Base-by-base conservation (phyloP, 306 rosid genomes). In the Glycine tomentella region DNA sequence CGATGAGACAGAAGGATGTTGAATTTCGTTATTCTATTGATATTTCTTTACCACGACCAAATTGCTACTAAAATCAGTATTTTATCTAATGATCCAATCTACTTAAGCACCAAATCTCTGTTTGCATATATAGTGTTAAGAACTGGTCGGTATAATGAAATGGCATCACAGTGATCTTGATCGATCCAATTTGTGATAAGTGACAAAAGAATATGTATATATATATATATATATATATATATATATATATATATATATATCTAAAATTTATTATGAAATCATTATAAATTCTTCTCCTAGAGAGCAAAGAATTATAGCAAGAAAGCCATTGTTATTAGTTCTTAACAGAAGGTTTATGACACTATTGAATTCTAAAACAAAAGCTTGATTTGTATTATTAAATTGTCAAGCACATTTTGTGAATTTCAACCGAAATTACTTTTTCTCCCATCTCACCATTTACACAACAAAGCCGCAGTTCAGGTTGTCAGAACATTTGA, bases 1-100 rank as follows among this genome's bases (percentile, higher is more conserved):
- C 20, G 15, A 42, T 55, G 68, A 44, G 48, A 68, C 56, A 17
- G 49, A 68, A 53, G 9, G 36, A 42, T 13, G 9, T 7, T 55
- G 48, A 11, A 16, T 66, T 66, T 65, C 42, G 31, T 53, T 77
- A 14, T 51, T 77, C 65, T 34, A 13, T 13, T 61, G 31, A 20
- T 45, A 58, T 40, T 10, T 25, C 42, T 74, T 58, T 74, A 15
- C 1, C 20, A 75, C 0, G 69, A 33, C 10, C 57, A 57, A 44
- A 17, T 58, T 38, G 53, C 12, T 42, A 20, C 56, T 7, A 58
- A 20, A 17, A 42, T 7, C 3, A 14, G 49, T 74, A 51, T 4
- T 52, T 53, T 14, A 3, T 72, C 0, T 8, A 65, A 65, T 65
- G 51, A 14, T 65, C 0, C 7, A 72, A 72, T 72, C 50, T 14